Percentiles rank a stretch among this genome's conserved stretches.
Conservation (phyloP, 2,329 filamentous ascomycete species). For the Pseudogymnoascus sp. region DNA sequence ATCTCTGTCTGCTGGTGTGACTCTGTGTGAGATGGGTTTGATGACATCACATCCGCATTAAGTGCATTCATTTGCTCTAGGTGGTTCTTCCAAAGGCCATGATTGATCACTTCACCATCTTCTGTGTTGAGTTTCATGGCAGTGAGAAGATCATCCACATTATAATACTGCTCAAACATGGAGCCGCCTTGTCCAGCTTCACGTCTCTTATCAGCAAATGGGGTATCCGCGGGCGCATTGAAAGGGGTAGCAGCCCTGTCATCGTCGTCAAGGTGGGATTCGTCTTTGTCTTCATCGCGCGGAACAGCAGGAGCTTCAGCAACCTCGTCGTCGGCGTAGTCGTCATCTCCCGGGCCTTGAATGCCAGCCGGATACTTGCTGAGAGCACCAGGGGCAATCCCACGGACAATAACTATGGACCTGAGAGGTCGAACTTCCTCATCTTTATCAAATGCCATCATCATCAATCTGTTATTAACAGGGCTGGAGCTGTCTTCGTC, state of each 20-base stretch:
- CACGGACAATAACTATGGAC: not conserved
- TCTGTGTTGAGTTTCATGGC: not conserved
- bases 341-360: not conserved
- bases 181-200: not conserved
- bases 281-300: not conserved
- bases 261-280: too few species aligned
- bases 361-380: not conserved
- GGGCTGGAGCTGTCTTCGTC: not conserved
- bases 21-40: not conserved
- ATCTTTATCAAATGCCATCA: constrained; percentile 5
- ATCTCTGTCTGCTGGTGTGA: not conserved
- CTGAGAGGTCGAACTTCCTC: not conserved
- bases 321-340: not conserved
- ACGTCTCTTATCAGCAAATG: not conserved
- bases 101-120: not conserved
- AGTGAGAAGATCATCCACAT: not conserved
- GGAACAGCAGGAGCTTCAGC: not conserved
- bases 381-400: not conserved
- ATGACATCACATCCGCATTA: not conserved
- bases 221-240: not conserved
- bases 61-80: not conserved
- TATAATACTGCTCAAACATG: not conserved
- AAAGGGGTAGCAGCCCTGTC: not conserved
- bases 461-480: not conserved
- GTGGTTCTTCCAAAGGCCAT: not conserved